Evolutionary conservation across 768 basidiomycete species (phyloP), one percentile per base, ranked within the genome.

Genomic region (Lactifluus volemus): DNA sequence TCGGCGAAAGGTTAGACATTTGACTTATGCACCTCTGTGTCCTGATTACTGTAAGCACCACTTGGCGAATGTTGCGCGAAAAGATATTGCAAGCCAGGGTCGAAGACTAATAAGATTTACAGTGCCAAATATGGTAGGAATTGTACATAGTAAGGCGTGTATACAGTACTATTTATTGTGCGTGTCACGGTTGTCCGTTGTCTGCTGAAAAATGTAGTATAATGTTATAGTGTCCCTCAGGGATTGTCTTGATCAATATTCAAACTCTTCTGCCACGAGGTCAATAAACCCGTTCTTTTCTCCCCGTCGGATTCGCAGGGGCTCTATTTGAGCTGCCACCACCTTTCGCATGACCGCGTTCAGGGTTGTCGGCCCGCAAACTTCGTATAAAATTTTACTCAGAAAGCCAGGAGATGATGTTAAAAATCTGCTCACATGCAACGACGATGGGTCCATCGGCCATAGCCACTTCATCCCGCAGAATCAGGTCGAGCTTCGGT

Each of bases 311-410:
- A 85, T 74, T 59, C 79, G 76, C 34, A 65, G 66, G 21, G 84
- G 81, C 68, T 81, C 77, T 61, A 88, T 86, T 60, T 84, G 81
- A 34, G 76, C 70, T 1, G 85, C 78, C 9, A 89, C 78, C 45
- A 80, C 73, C 70, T 87, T 85, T 45, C 89, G 77, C 8, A 90
- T 80, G 67, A 87, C 73, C 5, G 80, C 83, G 69, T 88, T 86
- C 53, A 91, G 75, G 7, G 85, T 82, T 0, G 78, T 76, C 0
- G 89, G 89, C 1, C 89, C 89, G 67, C 89, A 91, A 66, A 84
- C 86, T 87, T 63, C n/a, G 53, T 42, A 41, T 39, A 53, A 45
- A 17, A 4, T 38, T 58, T 4, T 38, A 15, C 19, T 49, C 47
- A 25, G 9, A 36, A 38, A 48, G 48, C 14, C 58, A 1, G 15